Conservation (phyloP, 2,329 filamentous ascomycete species). For the Calonectria fujianensis region DNA sequence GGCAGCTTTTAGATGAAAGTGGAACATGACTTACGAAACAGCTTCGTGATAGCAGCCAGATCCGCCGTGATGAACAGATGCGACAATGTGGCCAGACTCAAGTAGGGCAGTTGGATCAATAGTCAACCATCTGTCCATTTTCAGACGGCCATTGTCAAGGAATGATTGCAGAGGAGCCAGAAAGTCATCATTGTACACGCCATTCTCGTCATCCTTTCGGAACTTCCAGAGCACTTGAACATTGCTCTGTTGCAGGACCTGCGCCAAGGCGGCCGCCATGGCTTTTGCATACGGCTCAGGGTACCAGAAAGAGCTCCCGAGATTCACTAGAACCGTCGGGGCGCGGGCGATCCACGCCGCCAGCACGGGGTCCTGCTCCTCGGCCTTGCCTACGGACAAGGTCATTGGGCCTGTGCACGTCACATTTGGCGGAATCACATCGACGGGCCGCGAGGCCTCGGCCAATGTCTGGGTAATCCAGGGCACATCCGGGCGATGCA, state of each 20-base stretch:
- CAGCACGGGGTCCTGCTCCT: constrained; percentile 64
- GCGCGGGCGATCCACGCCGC: constrained; percentile 62
- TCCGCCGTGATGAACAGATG: constrained; percentile 19
- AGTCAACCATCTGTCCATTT: background rate
- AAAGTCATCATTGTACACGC: background rate
- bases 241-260: background rate
- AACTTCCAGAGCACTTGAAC: constrained; percentile 23
- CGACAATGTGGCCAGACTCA: background rate
- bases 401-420: constrained; percentile 66
- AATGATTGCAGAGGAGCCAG: background rate
- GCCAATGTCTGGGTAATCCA: constrained; percentile 54
- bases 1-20: background rate
- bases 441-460: constrained; percentile 57
- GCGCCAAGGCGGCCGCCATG: constrained; percentile 53
- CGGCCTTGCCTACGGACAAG: constrained; percentile 59
- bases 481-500: constrained; percentile 50
- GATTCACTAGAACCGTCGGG: constrained; percentile 69
- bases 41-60: constrained; percentile 17
- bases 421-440: constrained; percentile 59
- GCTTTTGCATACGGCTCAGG: constrained; percentile 47
- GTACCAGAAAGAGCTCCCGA: constrained; percentile 64
- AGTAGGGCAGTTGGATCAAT: constrained; percentile 13
- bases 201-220: background rate
- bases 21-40: background rate
- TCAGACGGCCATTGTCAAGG: background rate